These are phyloP conservation scores for Fusarium guadeloupense DNA, from an alignment of 2,329 filamentous ascomycete genomes.

Conservation along the genomic window DNA sequence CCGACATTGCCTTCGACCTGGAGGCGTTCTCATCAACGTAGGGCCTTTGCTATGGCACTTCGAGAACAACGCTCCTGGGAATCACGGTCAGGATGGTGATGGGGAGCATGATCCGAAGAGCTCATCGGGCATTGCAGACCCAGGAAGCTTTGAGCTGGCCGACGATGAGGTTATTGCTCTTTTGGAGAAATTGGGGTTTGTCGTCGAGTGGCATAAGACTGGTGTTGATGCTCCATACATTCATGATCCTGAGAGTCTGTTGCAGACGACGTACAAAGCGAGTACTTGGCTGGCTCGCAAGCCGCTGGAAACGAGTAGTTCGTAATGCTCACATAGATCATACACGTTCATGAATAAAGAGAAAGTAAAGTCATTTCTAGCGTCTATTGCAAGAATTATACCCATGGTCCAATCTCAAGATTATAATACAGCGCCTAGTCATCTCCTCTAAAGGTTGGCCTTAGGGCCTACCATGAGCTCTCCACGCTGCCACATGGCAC, in stretches of 20 bases:
- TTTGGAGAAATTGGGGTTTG: slow-evolving; percentile 79
- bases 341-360: not conserved
- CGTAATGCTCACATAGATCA: not conserved
- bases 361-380: not conserved
- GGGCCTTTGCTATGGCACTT: slow-evolving; percentile 97
- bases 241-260: slow-evolving; percentile 83
- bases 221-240: slow-evolving; percentile 83
- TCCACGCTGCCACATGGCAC: slow-evolving; percentile 62
- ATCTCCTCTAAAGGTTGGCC: slow-evolving; percentile 53
- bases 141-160: slow-evolving; percentile 88
- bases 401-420: not conserved
- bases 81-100: slow-evolving; percentile 62
- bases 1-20: slow-evolving; percentile 75
- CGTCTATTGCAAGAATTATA: not conserved
- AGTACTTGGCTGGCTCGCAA: slow-evolving; percentile 90
- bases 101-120: slow-evolving; percentile 59
- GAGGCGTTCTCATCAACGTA: slow-evolving; percentile 87
- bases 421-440: slow-evolving; percentile 25
- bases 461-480: slow-evolving; percentile 51
- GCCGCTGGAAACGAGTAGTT: slow-evolving; percentile 41
- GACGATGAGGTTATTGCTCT: slow-evolving; percentile 87
- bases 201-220: slow-evolving; percentile 69
- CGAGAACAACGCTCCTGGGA: slow-evolving; percentile 74
- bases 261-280: slow-evolving; percentile 82
- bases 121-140: slow-evolving; percentile 80